A percentile compares a stretch with the other conserved stretches of the same genome.
Conservation (phyloP, 768 basidiomycete species). For the Kwoniella botswanensis region DNA sequence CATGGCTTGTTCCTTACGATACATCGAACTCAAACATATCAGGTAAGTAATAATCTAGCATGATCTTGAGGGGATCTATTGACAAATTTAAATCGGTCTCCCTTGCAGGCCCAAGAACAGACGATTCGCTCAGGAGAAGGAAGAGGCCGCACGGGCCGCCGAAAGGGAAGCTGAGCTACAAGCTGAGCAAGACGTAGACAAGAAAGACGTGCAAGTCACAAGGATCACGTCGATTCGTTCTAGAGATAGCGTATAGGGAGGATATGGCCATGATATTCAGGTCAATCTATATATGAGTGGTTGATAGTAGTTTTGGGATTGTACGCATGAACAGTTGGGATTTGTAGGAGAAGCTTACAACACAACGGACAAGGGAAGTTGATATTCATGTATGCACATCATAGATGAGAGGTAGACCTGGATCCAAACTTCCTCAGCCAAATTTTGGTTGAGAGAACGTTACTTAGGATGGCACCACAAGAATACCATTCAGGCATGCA, state of each 20-base stretch:
- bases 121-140: slow-evolving; percentile 15
- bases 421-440: no score
- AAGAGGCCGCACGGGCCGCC: slow-evolving; percentile 13
- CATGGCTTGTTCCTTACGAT: slow-evolving; percentile 33
- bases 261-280: neutral
- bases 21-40: slow-evolving; percentile 43
- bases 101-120: slow-evolving; percentile 20
- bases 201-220: slow-evolving; percentile 7
- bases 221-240: slow-evolving; percentile 8
- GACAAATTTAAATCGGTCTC: neutral
- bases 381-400: no score
- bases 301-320: no score
- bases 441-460: no score
- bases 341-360: no score
- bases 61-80: neutral
- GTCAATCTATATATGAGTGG: no score
- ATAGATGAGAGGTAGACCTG: no score
- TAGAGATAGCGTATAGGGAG: neutral
- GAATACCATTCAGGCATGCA: no score
- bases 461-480: no score
- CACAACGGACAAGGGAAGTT: no score
- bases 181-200: slow-evolving; percentile 16
- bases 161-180: slow-evolving; percentile 6
- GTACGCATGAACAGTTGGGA: no score
- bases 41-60: slow-evolving; percentile 21